Evolutionary conservation across 768 basidiomycete species (phyloP).

Genomic region (Leccinum aurantiacum): DNA sequence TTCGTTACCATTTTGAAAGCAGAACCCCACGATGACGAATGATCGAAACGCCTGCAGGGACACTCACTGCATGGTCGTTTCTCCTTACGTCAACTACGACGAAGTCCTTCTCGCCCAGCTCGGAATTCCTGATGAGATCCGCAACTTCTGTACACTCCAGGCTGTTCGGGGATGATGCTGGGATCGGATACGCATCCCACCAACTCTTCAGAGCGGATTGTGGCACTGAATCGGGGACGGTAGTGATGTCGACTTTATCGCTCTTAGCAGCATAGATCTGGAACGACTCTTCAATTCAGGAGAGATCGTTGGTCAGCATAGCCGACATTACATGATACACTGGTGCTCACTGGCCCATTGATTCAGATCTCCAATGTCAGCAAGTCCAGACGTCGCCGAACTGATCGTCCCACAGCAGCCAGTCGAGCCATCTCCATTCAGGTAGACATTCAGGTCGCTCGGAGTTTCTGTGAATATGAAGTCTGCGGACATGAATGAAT

Average conservation of each 20-base stretch:
- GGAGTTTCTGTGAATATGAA: slow-evolving; percentile 39
- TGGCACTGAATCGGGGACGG: background rate
- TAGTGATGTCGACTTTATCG: background rate
- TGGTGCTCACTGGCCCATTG: slow-evolving; percentile 42
- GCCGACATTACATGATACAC: background rate
- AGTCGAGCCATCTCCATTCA: slow-evolving; percentile 10
- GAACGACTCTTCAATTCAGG: slow-evolving; percentile 40
- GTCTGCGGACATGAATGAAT: slow-evolving; percentile 32
- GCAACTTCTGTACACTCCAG: slow-evolving; percentile 42
- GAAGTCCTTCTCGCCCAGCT: slow-evolving; percentile 25
- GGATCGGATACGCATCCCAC: slow-evolving; percentile 56
- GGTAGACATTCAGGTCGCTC: slow-evolving; percentile 43
- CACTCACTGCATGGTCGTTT: slow-evolving; percentile 45
- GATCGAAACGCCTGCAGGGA: background rate
- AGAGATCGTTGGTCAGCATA: background rate
- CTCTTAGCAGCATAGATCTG: slow-evolving; percentile 47
- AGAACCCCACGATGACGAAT: background rate
- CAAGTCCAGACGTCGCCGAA: background rate
- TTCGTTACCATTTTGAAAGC: background rate
- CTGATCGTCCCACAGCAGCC: slow-evolving; percentile 6
- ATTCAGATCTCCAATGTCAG: slow-evolving; percentile 38
- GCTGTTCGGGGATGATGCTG: slow-evolving; percentile 27
- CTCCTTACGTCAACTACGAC: slow-evolving; percentile 52
- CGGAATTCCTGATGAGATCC: slow-evolving; percentile 23
- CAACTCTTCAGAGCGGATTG: slow-evolving; percentile 38